Conservation (phyloP, 1,139 yeast species). For the Pneumocystis jirovecii region DNA sequence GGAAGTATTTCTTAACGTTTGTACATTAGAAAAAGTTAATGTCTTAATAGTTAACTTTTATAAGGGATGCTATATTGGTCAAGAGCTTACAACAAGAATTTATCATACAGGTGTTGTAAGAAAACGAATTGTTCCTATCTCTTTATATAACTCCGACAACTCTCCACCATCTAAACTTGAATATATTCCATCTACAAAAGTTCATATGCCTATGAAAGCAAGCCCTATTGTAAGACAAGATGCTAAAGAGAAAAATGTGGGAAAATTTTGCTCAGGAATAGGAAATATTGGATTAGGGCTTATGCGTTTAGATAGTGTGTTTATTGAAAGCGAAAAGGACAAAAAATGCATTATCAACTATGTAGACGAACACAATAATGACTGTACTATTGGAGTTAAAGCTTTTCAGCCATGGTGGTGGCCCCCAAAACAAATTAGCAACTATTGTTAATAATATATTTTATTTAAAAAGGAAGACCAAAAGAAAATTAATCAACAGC, state of each 20-base stretch:
- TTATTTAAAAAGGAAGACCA: background rate
- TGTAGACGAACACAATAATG: slow-evolving; percentile 16
- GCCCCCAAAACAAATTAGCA: slow-evolving; percentile 20
- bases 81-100: slow-evolving; percentile 82
- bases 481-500: background rate
- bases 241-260: slow-evolving; percentile 29
- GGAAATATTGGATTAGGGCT: slow-evolving; percentile 58
- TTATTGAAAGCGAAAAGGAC: background rate
- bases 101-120: slow-evolving; percentile 69
- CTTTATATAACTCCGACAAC: slow-evolving; percentile 27
- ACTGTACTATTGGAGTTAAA: slow-evolving; percentile 7
- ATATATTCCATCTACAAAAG: slow-evolving; percentile 12
- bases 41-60: slow-evolving; percentile 41
- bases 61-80: slow-evolving; percentile 95
- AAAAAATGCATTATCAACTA: slow-evolving; percentile 20
- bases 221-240: slow-evolving; percentile 19
- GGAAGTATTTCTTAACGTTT: slow-evolving; percentile 27
- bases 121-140: slow-evolving; percentile 66
- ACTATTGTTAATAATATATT: background rate
- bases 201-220: slow-evolving; percentile 5
- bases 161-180: slow-evolving; percentile 19
- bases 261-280: slow-evolving; percentile 41
- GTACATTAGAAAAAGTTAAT: background rate
- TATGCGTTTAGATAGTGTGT: slow-evolving; percentile 32
- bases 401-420: slow-evolving; percentile 14